Conservation (phyloP, 495 filamentous ascomycete genomes). For the Lasiosphaeria miniovina region DNA sequence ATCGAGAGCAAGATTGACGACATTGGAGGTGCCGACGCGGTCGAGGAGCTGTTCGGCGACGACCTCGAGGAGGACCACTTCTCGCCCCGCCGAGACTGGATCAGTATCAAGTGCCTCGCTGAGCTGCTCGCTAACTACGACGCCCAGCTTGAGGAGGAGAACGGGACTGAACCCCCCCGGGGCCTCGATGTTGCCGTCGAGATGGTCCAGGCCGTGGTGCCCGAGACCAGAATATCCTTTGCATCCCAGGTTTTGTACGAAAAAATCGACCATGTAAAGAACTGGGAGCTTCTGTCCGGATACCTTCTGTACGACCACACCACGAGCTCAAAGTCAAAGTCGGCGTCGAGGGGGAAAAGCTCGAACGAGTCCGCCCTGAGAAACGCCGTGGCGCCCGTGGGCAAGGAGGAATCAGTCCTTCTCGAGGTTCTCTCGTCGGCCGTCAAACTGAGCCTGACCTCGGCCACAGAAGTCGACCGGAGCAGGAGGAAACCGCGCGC, state of each 20-base stretch:
- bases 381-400: constrained; percentile 64
- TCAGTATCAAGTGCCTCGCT: constrained; percentile 84
- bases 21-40: constrained; percentile 58
- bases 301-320: constrained; percentile 94
- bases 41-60: constrained; percentile 66
- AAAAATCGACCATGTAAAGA: constrained; percentile 68
- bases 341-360: constrained; percentile 32
- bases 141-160: constrained; percentile 43
- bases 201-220: constrained; percentile 51
- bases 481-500: constrained; percentile 56
- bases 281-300: constrained; percentile 85
- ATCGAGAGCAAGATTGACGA: constrained; percentile 80
- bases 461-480: constrained; percentile 60
- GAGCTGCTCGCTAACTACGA: constrained; percentile 83
- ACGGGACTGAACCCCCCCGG: constrained; percentile 40
- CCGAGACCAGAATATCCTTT: constrained; percentile 78
- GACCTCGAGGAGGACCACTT: constrained; percentile 74
- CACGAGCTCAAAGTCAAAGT: constrained; percentile 43
- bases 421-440: constrained; percentile 81
- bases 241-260: constrained; percentile 84
- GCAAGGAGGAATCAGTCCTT: constrained; percentile 78
- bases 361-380: constrained; percentile 56
- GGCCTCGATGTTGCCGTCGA: constrained; percentile 44
- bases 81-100: constrained; percentile 74
- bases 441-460: constrained; percentile 63